phyloP scores from a whole-genome alignment of 331 rosid species.

The Phaseolus coccineus region DNA sequence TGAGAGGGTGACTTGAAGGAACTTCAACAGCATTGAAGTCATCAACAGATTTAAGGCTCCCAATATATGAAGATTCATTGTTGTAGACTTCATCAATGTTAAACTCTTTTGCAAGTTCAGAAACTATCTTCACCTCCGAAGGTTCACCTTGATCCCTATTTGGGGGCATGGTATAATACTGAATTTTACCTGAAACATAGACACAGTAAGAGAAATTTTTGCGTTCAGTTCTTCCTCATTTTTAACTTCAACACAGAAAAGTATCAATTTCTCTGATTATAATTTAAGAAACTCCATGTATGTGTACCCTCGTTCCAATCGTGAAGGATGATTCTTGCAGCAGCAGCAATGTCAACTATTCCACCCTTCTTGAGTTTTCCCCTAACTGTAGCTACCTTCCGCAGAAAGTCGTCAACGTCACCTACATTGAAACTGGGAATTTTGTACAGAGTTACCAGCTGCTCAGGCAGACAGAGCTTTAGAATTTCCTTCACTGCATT shows the following conservation, averaged over 20 bases:
- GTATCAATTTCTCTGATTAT: not conserved
- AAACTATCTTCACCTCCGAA: constrained; percentile 74
- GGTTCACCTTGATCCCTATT: constrained; percentile 71
- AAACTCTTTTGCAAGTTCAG: constrained; percentile 77
- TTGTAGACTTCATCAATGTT: constrained; percentile 80
- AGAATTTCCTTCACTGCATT: constrained; percentile 91
- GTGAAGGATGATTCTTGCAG: constrained; percentile 92
- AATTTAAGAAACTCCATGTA: not conserved
- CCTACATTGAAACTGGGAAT: constrained; percentile 80
- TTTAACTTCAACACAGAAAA: constrained; percentile 30
- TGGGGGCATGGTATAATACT: constrained; percentile 90
- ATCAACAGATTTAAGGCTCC: constrained; percentile 81
- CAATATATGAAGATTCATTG: constrained; percentile 83
- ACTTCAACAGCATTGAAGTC: constrained; percentile 89
- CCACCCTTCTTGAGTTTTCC: constrained; percentile 96
- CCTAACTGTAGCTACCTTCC: constrained; percentile 83
- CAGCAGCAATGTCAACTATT: constrained; percentile 69
- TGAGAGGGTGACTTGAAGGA: constrained; percentile 72
- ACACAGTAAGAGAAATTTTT: not conserved
- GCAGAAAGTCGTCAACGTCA: constrained; percentile 93
- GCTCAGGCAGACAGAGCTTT: constrained; percentile 75
- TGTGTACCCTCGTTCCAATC: constrained; percentile 93
- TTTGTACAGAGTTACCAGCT: constrained; percentile 77
- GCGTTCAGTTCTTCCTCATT: not conserved
- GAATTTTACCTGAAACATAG: constrained; percentile 82